phyloP scores from a whole-genome alignment of 148 eudicot species.

The Agrostemma githago region DNA sequence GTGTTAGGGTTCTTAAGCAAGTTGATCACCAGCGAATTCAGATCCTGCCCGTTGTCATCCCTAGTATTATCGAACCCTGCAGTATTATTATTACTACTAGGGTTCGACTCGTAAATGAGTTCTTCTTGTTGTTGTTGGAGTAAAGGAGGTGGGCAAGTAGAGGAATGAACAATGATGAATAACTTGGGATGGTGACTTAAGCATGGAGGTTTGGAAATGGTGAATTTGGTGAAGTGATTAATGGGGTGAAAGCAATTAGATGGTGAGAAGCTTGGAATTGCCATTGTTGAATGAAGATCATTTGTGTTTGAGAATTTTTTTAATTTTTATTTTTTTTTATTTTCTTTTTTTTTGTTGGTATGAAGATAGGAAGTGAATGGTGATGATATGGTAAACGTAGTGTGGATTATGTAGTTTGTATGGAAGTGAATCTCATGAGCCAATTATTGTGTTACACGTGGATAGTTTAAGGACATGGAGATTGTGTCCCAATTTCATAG shows the following conservation, averaged over 20 bases:
- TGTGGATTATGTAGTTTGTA: slow-evolving; percentile 21
- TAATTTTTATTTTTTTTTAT: background rate
- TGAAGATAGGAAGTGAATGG: background rate
- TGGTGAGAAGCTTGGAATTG: slow-evolving; percentile 25
- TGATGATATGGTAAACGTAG: background rate
- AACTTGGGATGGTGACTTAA: slow-evolving; percentile 3
- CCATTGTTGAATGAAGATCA: slow-evolving; percentile 20
- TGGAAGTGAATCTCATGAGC: slow-evolving; percentile 29
- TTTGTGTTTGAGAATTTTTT: background rate
- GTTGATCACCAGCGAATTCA: slow-evolving; percentile 16
- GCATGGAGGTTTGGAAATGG: slow-evolving; percentile 25
- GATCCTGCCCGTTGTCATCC: background rate
- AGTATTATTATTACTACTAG: background rate
- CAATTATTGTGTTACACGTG: slow-evolving; percentile 31
- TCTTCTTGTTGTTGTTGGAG: slow-evolving; percentile 25
- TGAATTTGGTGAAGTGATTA: slow-evolving; percentile 20
- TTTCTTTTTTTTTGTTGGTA: background rate
- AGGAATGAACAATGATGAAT: slow-evolving; percentile 17
- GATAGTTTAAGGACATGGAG: slow-evolving; percentile 17
- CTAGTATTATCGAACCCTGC: background rate
- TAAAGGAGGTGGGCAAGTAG: slow-evolving; percentile 28
- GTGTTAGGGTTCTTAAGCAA: slow-evolving; percentile 39
- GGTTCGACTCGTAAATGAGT: slow-evolving; percentile 8
- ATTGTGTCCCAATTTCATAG: slow-evolving; percentile 5
- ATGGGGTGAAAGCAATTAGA: slow-evolving; percentile 18